Conservation (phyloP, 768 basidiomycete species). For the Ramaria sp. region DNA sequence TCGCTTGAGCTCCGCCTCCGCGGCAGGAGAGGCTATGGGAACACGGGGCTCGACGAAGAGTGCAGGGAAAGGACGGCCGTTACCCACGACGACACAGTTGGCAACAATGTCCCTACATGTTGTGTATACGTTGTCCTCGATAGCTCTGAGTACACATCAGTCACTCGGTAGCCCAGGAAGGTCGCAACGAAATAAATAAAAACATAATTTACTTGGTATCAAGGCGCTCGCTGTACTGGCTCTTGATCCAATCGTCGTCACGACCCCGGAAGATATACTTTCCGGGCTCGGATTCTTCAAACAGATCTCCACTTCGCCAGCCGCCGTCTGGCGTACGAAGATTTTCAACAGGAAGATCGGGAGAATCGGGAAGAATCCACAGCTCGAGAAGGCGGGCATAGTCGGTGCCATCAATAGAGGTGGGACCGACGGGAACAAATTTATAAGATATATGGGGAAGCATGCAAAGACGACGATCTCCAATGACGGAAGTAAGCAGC, state of each 20-base stretch:
- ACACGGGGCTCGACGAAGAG: slow-evolving; percentile 21
- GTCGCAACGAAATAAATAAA: background rate
- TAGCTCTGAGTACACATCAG: slow-evolving; percentile 15
- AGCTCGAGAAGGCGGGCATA: slow-evolving; percentile 52
- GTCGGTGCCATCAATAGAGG: slow-evolving; percentile 41
- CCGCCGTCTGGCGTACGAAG: slow-evolving; percentile 2
- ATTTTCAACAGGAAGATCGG: slow-evolving; percentile 1
- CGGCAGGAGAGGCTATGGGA: background rate
- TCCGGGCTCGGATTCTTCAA: slow-evolving; percentile 17
- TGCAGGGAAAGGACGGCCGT: slow-evolving; percentile 19
- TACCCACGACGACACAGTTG: slow-evolving; percentile 24
- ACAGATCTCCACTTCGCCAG: slow-evolving; percentile 15
- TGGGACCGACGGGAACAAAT: slow-evolving; percentile 3
- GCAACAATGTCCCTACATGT: slow-evolving; percentile 20
- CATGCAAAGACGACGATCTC: background rate
- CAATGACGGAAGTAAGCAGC: slow-evolving; percentile 3
- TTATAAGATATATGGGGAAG: slow-evolving; percentile 2
- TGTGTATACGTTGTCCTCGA: slow-evolving; percentile 22
- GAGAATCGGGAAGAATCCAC: slow-evolving; percentile 47
- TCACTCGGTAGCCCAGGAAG: background rate
- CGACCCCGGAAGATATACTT: slow-evolving; percentile 19
- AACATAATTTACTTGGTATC: slow-evolving; percentile 17
- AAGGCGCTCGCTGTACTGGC: slow-evolving; percentile 14
- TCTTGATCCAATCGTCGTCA: slow-evolving; percentile 20
- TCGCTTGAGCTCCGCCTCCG: slow-evolving; percentile 13